Evolutionary conservation across 139 green algal species (phyloP), one percentile per base, ranked within the genome.

Genomic region (Edaphochlamys debaryana): DNA sequence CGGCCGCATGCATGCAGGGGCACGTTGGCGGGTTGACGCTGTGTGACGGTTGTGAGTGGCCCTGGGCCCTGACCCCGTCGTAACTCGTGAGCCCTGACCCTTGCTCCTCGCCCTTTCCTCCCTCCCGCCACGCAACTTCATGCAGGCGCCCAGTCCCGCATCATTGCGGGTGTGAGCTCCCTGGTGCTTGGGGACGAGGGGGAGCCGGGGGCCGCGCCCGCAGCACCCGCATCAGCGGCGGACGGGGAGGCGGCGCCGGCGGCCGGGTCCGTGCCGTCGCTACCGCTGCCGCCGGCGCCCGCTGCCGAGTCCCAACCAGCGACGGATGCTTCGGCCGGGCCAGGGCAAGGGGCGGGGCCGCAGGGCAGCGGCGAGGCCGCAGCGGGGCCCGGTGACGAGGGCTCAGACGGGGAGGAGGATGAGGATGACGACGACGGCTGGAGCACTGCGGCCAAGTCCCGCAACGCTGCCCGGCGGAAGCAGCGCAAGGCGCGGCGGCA

Each of bases 371-470:
- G n/a, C n/a, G n/a, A n/a, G n/a, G n/a, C n/a, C n/a, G 41, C 20
- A 30, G 25, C 27, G 29, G 82, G 36, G 37, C 17, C 42, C 6
- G 41, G 50, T 1, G 32, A 52, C 6, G 50, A 63, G 0, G 79
- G 86, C 19, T 38, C 23, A 23, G 41, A 79, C 9, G 71, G 80
- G 1, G 87, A 85, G 1, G 87, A 87, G 19, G 87, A 85, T 25
- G 79, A 82, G 45, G 86, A 90, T 0, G 87, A 84, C 19, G 74
- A 84, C 23, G 82, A 67, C 36, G 85, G 45, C 29, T 91, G 87
- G 87, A 32, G 34, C 27, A 82, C 68, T 15, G 84, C 63, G 13
- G 7, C 29, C 11, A 89, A 89, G 79, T 88, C 79, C 75, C 73
- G 80, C 6, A 88, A 86, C 36, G 67, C 83, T 4, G 79, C 69